Evolutionary conservation across 768 basidiomycete genomes (phyloP).

Genomic region (Podaxis mareebaensis): DNA sequence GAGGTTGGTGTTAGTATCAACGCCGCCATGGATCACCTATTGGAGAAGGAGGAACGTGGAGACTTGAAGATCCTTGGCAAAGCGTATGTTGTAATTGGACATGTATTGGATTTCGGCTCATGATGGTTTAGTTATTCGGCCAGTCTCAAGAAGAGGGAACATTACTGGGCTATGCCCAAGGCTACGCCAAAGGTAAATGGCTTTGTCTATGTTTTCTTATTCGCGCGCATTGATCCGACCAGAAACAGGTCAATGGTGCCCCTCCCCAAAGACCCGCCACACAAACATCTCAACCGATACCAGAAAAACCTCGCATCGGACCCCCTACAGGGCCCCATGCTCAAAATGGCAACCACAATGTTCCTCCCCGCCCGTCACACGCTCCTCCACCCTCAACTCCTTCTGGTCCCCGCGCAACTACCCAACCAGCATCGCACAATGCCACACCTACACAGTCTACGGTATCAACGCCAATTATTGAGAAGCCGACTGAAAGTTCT

Average conservation of each 20-base stretch:
- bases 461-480: slow-evolving; percentile 5
- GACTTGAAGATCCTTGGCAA: slow-evolving; percentile 79
- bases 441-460: slow-evolving; percentile 29
- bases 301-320: slow-evolving; percentile 38
- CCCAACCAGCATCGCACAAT: slow-evolving; percentile 39
- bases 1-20: slow-evolving; percentile 58
- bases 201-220: neutral
- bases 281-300: slow-evolving; percentile 30
- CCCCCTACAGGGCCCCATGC: slow-evolving; percentile 20
- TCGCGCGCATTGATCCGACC: neutral
- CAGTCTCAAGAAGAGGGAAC: slow-evolving; percentile 72
- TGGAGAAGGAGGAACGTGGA: slow-evolving; percentile 78
- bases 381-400: slow-evolving; percentile 37
- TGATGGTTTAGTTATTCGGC: slow-evolving; percentile 59
- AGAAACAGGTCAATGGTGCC: slow-evolving; percentile 24
- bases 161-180: slow-evolving; percentile 47
- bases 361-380: slow-evolving; percentile 21
- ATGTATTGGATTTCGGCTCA: slow-evolving; percentile 4
- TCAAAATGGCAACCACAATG: slow-evolving; percentile 23
- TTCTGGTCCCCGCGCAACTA: slow-evolving; percentile 52
- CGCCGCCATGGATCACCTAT: slow-evolving; percentile 60
- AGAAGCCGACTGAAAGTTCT: neutral
- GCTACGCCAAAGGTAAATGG: slow-evolving; percentile 26
- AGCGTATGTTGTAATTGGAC: slow-evolving; percentile 51
- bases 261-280: slow-evolving; percentile 36